Evolutionary conservation across 1,284 basidiomycete genomes (phyloP).

Genomic region (Entoloma clypeatum): DNA sequence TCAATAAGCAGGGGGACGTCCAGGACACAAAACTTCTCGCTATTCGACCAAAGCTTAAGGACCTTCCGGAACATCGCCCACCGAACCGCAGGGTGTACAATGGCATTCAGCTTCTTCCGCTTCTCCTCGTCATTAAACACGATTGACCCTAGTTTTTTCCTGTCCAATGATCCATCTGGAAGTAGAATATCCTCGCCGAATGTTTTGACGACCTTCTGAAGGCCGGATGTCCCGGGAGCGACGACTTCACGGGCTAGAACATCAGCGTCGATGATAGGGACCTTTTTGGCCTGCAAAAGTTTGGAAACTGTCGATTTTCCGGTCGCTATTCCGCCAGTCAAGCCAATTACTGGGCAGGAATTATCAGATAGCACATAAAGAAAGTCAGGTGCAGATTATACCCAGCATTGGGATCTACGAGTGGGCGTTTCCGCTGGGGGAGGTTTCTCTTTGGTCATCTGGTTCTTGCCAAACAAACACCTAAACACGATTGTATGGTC

Average conservation of each 20-base stretch:
- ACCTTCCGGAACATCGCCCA: conserved; percentile 72
- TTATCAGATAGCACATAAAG: no score
- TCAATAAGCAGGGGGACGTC: conserved; percentile 96
- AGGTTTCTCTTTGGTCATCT: no score
- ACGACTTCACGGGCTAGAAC: conserved; percentile 86
- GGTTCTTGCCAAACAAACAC: no score
- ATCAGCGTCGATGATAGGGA: conserved; percentile 93
- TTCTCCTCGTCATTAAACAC: conserved; percentile 79
- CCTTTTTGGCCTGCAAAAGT: conserved; percentile 58
- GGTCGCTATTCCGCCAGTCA: conserved; percentile 96
- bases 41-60: conserved; percentile 71
- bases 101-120: conserved; percentile 74
- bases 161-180: conserved; percentile 73
- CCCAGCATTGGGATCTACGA: no score
- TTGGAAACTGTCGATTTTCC: conserved; percentile 92
- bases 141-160: conserved; percentile 80
- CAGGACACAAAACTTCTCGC: conserved; percentile 77
- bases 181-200: conserved; percentile 75
- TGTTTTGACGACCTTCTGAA: conserved; percentile 59
- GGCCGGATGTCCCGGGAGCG: conserved; percentile 76
- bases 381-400: no score
- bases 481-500: no score
- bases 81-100: conserved; percentile 89
- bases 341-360: conserved; percentile 86
- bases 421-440: no score